Conservation (phyloP, 139 green algal genomes). For the Tetradesmus obliquus region DNA sequence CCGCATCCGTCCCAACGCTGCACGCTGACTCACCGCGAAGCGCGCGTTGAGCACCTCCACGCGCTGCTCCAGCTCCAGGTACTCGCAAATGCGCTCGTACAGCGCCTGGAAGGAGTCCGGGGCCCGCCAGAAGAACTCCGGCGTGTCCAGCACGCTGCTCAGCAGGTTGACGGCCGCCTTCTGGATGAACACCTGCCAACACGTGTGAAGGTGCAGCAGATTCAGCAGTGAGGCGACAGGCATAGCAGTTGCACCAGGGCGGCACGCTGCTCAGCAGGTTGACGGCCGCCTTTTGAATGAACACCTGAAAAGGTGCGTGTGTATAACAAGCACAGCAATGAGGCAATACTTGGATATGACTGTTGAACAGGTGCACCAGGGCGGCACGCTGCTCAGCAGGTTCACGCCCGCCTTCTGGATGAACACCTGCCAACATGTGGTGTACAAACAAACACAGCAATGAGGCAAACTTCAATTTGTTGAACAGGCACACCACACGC, state of each 20-base stretch:
- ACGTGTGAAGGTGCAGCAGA: not conserved
- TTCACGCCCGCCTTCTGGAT: not conserved
- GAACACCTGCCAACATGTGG: conserved; percentile 6
- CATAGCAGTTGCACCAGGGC: not conserved
- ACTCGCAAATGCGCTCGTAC: conserved; percentile 64
- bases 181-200: conserved; percentile 42
- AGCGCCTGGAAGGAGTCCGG: conserved; percentile 66
- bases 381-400: not conserved
- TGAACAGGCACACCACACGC: not conserved
- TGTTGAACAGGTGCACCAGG: not conserved
- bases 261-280: conserved; percentile 74
- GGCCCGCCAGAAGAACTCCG: conserved; percentile 71
- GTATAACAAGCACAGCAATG: not conserved
- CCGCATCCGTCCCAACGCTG: not conserved
- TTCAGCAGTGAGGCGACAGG: not conserved
- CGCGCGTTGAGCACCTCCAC: conserved; percentile 65
- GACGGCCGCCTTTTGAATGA: conserved; percentile 63
- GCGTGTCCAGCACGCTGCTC: conserved; percentile 71
- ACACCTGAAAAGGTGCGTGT: not conserved
- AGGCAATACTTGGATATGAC: not conserved
- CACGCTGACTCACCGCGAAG: conserved; percentile 10
- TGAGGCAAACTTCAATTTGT: too few relatives aligned
- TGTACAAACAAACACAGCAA: not conserved
- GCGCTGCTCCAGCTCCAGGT: conserved; percentile 69
- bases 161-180: conserved; percentile 76